Conservation (phyloP, 805 yeast species). For the Dipodascopsis uninucleata region DNA sequence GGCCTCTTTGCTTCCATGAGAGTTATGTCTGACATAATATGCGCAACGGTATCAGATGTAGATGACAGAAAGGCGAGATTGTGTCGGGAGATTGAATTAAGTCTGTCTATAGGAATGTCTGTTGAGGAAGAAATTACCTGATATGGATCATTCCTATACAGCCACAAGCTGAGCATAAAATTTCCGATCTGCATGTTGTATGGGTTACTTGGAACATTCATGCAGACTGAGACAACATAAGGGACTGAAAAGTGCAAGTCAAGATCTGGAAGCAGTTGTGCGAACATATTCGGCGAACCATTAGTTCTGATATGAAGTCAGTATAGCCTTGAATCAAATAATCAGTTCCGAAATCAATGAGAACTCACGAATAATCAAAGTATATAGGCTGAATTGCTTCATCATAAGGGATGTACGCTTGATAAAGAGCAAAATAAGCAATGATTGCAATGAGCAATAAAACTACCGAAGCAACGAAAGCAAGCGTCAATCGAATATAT, state of each 20-base stretch:
- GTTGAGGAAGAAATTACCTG: slow-evolving; percentile 15
- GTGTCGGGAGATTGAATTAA: slow-evolving; percentile 10
- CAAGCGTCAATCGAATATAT: slow-evolving; percentile 16
- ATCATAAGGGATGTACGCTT: slow-evolving; percentile 21
- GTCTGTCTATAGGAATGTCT: slow-evolving; percentile 17
- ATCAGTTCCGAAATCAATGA: neutral
- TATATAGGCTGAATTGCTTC: slow-evolving; percentile 16
- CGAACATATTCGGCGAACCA: neutral
- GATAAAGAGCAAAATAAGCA: slow-evolving; percentile 18
- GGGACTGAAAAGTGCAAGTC: slow-evolving; percentile 7
- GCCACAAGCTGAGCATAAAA: slow-evolving; percentile 32
- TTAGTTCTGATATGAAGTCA: too few relatives aligned
- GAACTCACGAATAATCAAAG: slow-evolving; percentile 17
- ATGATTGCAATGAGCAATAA: slow-evolving; percentile 13
- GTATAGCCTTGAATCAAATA: too few relatives aligned
- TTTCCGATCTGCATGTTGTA: slow-evolving; percentile 35
- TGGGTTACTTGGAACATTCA: slow-evolving; percentile 35
- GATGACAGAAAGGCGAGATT: slow-evolving; percentile 9
- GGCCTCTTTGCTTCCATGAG: slow-evolving; percentile 25
- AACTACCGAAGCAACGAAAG: slow-evolving; percentile 1
- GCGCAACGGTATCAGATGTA: slow-evolving; percentile 8
- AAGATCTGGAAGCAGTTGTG: neutral
- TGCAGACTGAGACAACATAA: slow-evolving; percentile 32
- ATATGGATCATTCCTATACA: slow-evolving; percentile 24
- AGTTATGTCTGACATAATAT: slow-evolving; percentile 8